phyloP scores from a whole-genome alignment of 805 yeast species.

The Candida maris region DNA sequence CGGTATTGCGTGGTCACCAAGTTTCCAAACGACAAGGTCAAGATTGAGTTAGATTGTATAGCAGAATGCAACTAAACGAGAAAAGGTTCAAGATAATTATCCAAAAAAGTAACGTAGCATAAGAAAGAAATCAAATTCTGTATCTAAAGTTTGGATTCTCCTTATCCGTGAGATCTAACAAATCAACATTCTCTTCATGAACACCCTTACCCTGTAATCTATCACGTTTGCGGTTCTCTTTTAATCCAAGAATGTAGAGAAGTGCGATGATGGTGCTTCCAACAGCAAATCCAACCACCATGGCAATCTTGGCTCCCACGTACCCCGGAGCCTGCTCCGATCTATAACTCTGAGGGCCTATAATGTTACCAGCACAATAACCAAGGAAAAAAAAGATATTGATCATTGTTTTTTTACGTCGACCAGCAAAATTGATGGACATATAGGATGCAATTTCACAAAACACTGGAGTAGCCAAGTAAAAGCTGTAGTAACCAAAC shows the following conservation, averaged over 20 bases:
- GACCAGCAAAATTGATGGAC: slow-evolving; percentile 51
- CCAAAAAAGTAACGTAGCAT: too few relatives aligned
- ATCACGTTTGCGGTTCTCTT: slow-evolving; percentile 49
- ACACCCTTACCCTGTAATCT: slow-evolving; percentile 24
- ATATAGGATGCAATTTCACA: slow-evolving; percentile 22
- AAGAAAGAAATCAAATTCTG: too few relatives aligned
- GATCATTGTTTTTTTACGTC: slow-evolving; percentile 58
- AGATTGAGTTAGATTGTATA: slow-evolving; percentile 49
- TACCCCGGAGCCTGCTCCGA: slow-evolving; percentile 52
- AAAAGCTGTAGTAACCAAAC: slow-evolving; percentile 27
- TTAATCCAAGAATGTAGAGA: slow-evolving; percentile 3
- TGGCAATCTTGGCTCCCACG: slow-evolving; percentile 47
- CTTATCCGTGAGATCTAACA: slow-evolving; percentile 41
- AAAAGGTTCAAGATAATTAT: too few relatives aligned
- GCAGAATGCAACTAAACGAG: slow-evolving; percentile 15
- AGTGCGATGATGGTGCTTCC: slow-evolving; percentile 23
- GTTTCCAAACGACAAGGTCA: slow-evolving; percentile 45
- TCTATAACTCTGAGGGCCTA: slow-evolving; percentile 71
- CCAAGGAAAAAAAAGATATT: slow-evolving; percentile 55
- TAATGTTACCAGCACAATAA: slow-evolving; percentile 60
- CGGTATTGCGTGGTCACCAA: slow-evolving; percentile 48
- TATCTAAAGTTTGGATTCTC: slow-evolving; percentile 55
- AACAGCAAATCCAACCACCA: slow-evolving; percentile 29
- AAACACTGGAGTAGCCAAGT: slow-evolving; percentile 13
- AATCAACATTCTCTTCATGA: slow-evolving; percentile 26